Percentiles rank a stretch among this genome's conserved stretches.
These are phyloP conservation scores for Thalassiosira delicatula DNA, from an alignment of 352 stramenopile genomes.

Conservation along the genomic window DNA sequence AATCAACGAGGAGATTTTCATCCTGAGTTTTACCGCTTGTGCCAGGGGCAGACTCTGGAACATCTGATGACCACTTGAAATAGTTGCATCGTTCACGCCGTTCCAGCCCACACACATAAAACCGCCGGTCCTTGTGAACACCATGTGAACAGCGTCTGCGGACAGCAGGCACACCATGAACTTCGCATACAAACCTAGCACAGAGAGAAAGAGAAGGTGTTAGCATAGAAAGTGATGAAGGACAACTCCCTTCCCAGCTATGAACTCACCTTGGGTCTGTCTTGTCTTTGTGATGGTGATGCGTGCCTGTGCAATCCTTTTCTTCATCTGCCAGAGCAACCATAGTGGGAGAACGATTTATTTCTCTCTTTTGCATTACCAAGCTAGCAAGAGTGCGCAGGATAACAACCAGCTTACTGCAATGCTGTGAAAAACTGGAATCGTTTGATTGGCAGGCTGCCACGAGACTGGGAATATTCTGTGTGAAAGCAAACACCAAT, in stretches of 20 bases:
- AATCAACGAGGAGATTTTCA: slow-evolving; percentile 24
- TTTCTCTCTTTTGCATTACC: slow-evolving; percentile 57
- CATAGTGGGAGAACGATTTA: slow-evolving; percentile 20
- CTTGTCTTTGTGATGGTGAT: slow-evolving; percentile 68
- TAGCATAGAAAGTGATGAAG: not conserved
- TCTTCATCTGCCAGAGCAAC: slow-evolving; percentile 30
- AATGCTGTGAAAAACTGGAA: slow-evolving; percentile 35
- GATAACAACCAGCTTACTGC: slow-evolving; percentile 53
- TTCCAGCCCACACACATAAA: slow-evolving; percentile 85
- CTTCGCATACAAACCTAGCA: slow-evolving; percentile 74
- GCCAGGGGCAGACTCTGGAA: slow-evolving; percentile 14
- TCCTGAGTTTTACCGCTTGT: slow-evolving; percentile 9
- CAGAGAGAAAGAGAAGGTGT: not conserved
- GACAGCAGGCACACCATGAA: slow-evolving; percentile 78
- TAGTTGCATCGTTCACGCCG: slow-evolving; percentile 77
- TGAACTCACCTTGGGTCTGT: slow-evolving; percentile 65
- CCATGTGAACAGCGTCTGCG: slow-evolving; percentile 74
- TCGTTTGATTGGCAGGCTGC: slow-evolving; percentile 48
- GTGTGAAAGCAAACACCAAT: slow-evolving; percentile 57
- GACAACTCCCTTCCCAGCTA: not conserved
- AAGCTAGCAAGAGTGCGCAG: slow-evolving; percentile 57
- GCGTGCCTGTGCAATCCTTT: slow-evolving; percentile 23
- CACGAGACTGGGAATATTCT: slow-evolving; percentile 52
- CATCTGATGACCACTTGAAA: slow-evolving; percentile 77
- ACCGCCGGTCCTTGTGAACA: slow-evolving; percentile 80